Evolutionary conservation across 1,284 basidiomycete genomes (phyloP).

Genomic region (Gymnopus androsaceus): DNA sequence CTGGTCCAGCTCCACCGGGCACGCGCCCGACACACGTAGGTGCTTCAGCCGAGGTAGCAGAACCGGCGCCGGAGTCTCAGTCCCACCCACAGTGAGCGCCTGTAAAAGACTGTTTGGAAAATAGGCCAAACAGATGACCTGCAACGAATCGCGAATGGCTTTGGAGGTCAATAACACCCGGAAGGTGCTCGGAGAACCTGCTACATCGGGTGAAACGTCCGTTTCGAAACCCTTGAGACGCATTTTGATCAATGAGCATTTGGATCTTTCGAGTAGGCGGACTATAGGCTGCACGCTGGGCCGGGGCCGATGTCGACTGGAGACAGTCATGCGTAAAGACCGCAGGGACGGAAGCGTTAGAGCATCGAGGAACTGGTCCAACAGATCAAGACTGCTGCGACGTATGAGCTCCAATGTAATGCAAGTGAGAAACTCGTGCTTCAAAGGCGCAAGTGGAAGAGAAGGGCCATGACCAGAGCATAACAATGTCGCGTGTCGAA

Average conservation of each 20-base stretch:
- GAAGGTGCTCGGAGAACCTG: too few relatives aligned
- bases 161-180: background rate
- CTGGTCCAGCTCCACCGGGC: background rate
- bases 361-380: slow-evolving; percentile 2
- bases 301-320: background rate
- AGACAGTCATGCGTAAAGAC: background rate
- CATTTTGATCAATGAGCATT: background rate
- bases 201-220: too few relatives aligned
- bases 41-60: background rate
- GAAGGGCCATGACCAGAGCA: background rate
- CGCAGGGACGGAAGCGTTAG: background rate
- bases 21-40: background rate
- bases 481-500: background rate
- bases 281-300: background rate
- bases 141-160: background rate
- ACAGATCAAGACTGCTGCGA: background rate
- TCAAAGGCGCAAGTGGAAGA: background rate
- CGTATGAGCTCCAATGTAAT: background rate
- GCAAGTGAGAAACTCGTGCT: background rate
- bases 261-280: slow-evolving; percentile 2
- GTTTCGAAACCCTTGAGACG: slow-evolving; percentile 4
- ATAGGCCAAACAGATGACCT: background rate
- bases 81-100: background rate
- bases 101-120: background rate
- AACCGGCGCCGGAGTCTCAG: background rate